phyloP scores from a whole-genome alignment of 495 filamentous ascomycete species.

The Articulospora tetracladia region DNA sequence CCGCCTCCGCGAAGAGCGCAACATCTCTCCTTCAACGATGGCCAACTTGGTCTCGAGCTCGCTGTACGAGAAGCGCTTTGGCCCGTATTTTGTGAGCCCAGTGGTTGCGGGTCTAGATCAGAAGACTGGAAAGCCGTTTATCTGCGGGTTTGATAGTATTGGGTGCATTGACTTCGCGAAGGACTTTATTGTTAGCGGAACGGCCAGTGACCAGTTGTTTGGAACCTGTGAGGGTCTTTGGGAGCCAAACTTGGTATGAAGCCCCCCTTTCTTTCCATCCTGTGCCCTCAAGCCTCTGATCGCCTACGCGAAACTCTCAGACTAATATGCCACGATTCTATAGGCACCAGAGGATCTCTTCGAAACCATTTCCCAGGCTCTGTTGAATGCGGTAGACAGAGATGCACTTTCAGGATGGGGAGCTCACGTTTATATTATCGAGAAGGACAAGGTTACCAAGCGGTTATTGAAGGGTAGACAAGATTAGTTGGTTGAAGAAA shows the following conservation, averaged over 20 bases:
- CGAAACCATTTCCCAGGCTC: conserved; percentile 96
- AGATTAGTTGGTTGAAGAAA: conserved; percentile 36
- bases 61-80: conserved; percentile 93
- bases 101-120: conserved; percentile 92
- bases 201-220: conserved; percentile 94
- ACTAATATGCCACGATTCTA: no score
- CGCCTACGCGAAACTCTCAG: no score
- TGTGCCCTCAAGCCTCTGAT: no score
- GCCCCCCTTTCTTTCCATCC: neutral
- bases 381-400: conserved; percentile 92
- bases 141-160: conserved; percentile 98
- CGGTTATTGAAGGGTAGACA: conserved; percentile 85
- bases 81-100: conserved; percentile 91
- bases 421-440: conserved; percentile 97
- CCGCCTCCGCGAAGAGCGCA: conserved; percentile 93
- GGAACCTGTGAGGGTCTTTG: conserved; percentile 97
- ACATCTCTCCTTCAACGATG: conserved; percentile 90
- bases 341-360: conserved; percentile 92
- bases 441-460: conserved; percentile 99
- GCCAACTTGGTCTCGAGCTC: conserved; percentile 89
- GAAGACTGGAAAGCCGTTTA: conserved; percentile 89
- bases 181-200: conserved; percentile 97
- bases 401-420: conserved; percentile 98
- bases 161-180: conserved; percentile 99
- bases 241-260: conserved; percentile 89